Conservation (phyloP, 345 rosid species). For the Atalantia buxifolia region DNA sequence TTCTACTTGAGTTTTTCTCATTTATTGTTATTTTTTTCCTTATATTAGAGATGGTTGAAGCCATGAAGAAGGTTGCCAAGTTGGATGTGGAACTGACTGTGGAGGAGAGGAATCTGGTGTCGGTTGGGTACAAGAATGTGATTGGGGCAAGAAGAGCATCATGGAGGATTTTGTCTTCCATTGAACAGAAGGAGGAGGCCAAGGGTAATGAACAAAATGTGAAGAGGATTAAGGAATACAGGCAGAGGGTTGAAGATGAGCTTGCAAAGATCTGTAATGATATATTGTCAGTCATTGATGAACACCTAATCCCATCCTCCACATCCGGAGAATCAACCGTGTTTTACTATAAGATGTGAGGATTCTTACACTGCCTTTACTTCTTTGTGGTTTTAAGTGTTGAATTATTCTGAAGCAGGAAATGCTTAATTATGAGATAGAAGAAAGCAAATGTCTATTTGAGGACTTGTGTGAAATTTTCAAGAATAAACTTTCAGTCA, state of each 20-base stretch:
- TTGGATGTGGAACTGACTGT: conserved; percentile 68
- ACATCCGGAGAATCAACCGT: conserved; percentile 75
- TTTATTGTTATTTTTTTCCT: neutral
- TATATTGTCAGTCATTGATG: conserved; percentile 59
- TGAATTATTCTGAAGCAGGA: neutral
- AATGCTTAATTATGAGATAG: neutral
- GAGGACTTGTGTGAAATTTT: neutral
- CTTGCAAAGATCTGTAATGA: conserved; percentile 69
- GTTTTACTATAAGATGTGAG: conserved; percentile 78
- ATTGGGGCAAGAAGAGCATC: conserved; percentile 86
- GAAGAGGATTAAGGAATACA: conserved; percentile 68
- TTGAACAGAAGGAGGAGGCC: conserved; percentile 83
- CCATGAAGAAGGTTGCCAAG: conserved; percentile 75
- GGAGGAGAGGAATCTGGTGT: conserved; percentile 82
- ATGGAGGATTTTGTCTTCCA: conserved; percentile 67
- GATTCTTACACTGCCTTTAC: neutral
- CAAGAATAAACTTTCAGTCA: neutral
- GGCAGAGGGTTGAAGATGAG: conserved; percentile 71
- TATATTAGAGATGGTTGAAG: conserved; percentile 77
- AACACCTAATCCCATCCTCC: conserved; percentile 68
- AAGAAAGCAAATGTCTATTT: neutral
- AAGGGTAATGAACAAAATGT: conserved; percentile 71
- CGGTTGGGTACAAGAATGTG: conserved; percentile 87
- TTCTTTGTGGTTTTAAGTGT: neutral
- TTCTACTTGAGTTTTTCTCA: neutral